These are phyloP conservation scores for Isatis tinctoria DNA, from an alignment of 345 rosid genomes.

Conservation along the genomic window DNA sequence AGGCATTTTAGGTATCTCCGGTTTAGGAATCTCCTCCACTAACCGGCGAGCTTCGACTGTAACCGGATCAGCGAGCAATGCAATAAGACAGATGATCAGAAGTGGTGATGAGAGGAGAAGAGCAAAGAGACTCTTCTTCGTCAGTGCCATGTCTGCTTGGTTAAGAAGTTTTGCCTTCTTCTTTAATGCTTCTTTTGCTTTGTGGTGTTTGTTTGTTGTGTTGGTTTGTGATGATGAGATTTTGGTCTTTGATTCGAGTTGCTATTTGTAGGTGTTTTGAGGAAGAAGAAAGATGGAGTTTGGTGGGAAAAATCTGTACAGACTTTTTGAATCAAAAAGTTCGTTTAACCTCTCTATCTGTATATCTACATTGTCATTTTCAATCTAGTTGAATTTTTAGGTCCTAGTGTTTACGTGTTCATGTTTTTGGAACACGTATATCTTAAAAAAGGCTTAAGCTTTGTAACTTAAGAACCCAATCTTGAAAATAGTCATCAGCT, in stretches of 20 bases:
- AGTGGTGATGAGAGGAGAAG: conserved; percentile 20
- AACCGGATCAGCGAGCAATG: conserved; percentile 16
- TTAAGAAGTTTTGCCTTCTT: conserved; percentile 9
- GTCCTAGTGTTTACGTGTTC: conserved; percentile 10
- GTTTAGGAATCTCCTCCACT: conserved; percentile 31
- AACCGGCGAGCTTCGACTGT: conserved; percentile 26
- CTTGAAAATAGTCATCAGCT: neutral
- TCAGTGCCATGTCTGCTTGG: conserved; percentile 24
- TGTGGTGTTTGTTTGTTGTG: conserved; percentile 5
- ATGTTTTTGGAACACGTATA: neutral
- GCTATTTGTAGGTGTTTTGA: conserved; percentile 14
- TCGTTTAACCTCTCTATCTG: conserved; percentile 34
- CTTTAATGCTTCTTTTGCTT: conserved; percentile 8
- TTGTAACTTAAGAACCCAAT: neutral
- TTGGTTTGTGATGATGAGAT: conserved; percentile 24
- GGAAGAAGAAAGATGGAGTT: conserved; percentile 19
- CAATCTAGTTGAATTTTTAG: conserved; percentile 23
- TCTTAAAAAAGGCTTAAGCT: neutral
- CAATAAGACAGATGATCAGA: conserved; percentile 17
- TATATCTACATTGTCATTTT: conserved; percentile 18
- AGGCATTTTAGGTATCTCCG: conserved; percentile 30
- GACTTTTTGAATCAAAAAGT: neutral
- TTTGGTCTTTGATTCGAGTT: conserved; percentile 4
- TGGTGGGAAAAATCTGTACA: conserved; percentile 23
- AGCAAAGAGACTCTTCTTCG: conserved; percentile 22